A percentile compares a stretch with the other conserved stretches of the same genome.
phyloP scores from a whole-genome alignment of 2,329 filamentous ascomycete species.

The Talaromyces sp. region DNA sequence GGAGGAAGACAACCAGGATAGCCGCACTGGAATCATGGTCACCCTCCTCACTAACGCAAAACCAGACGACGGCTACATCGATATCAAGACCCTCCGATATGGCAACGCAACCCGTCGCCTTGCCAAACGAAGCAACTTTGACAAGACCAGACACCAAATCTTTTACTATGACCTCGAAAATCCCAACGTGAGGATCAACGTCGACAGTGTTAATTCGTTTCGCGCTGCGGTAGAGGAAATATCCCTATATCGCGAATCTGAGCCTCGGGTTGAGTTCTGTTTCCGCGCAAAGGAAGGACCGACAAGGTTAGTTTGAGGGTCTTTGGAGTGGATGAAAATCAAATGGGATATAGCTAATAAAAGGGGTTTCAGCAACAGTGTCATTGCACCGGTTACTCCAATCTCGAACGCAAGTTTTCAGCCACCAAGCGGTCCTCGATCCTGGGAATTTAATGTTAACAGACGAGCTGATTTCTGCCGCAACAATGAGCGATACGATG shows the following conservation, averaged over 20 bases:
- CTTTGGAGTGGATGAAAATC: not conserved
- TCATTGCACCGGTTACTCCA: not conserved
- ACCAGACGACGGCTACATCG: not conserved
- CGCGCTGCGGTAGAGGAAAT: not conserved
- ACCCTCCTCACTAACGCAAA: not conserved
- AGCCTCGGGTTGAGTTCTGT: not conserved
- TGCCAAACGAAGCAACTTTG: not conserved
- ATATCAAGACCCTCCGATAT: not conserved
- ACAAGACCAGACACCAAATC: not conserved
- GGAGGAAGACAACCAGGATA: not conserved
- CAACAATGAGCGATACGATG: not conserved
- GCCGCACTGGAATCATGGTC: not conserved
- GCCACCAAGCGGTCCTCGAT: not conserved
- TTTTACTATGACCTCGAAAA: constrained; percentile 8
- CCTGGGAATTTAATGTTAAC: not conserved
- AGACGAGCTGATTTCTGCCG: not conserved
- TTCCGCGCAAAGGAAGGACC: not conserved
- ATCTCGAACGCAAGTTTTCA: not conserved
- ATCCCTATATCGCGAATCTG: not conserved
- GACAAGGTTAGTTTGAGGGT: not conserved
- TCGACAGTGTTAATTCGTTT: not conserved
- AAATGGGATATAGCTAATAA: not conserved
- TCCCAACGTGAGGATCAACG: not conserved
- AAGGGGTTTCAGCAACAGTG: not conserved
- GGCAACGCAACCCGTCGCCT: not conserved